Base-by-base conservation (phyloP, 306 rosid genomes). In the Quercus glauca region DNA sequence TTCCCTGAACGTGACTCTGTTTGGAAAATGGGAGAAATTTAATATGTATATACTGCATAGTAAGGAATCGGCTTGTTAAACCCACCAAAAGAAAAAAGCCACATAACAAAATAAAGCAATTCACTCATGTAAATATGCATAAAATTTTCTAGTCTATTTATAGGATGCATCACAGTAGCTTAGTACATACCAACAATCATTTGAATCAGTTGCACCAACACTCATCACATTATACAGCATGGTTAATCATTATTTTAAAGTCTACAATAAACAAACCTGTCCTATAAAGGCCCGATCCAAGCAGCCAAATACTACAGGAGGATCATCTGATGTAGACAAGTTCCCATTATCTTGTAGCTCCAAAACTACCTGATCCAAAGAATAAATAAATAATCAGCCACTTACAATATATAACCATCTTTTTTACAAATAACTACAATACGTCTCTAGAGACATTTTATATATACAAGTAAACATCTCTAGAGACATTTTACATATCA, bases 1-100 rank as follows among this genome's bases (percentile, higher is more conserved):
- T 55, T 80, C 75, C 99, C 97, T 28, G 89, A 69, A 25, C 76
- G 80, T 88, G 93, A 73, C n/a, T 80, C 91, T 68, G 86, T 87
- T 98, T 93, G 13, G 91, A 71, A 88, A 87, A 78, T 70, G 33
- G 43, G 76, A 37, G 26, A 49, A 80, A 82, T 55, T 82, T 23
- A 28, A 29, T 8, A 76, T 12, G 18, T 35, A 71, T 28, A 57
- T 78, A 26, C 1, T 45, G 2, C 13, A 45, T 45, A 45, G 52
- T 52, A 37, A 21, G 41, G 51, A 79, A 29, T 64, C 31, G 43
- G 33, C 58, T 82, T 29, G 52, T 21, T 11, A 55, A 79, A 74
- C 3, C 11, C 37, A 52, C n/a, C 13, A 23, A 28, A 71, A 49
- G 56, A 63, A 17, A 53, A 25, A 67, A 13, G n/a, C 37, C 65